These are phyloP conservation scores for Tuber umbilicatum DNA, from an alignment of 495 filamentous ascomycete species.

Conservation along the genomic window DNA sequence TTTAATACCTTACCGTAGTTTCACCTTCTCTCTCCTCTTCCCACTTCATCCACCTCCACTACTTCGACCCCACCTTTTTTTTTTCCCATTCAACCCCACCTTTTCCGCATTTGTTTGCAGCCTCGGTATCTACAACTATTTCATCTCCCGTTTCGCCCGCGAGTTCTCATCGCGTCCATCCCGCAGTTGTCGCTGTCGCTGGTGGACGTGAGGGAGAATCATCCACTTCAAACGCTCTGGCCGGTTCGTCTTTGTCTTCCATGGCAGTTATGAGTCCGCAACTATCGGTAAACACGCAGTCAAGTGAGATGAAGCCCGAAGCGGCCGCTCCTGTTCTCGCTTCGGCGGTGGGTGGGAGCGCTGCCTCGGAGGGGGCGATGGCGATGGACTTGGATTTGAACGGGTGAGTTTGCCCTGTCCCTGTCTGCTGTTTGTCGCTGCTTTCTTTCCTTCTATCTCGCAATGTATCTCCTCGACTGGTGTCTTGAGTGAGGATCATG, in stretches of 20 bases:
- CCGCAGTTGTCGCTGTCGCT: conserved; percentile 28
- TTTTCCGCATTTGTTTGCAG: conserved; percentile 14
- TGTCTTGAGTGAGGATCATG: conserved; percentile 26
- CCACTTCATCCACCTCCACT: conserved; percentile 5
- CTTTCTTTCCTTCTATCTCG: conserved; percentile 39
- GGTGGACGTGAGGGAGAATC: conserved; percentile 38
- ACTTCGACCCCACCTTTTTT: conserved; percentile 10
- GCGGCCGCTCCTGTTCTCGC: conserved; percentile 33
- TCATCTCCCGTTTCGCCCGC: conserved; percentile 6
- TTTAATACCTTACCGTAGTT: conserved; percentile 2
- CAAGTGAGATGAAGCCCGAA: conserved; percentile 39
- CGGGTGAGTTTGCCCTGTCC: conserved; percentile 44
- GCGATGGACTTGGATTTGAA: conserved; percentile 43
- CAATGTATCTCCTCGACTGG: conserved; percentile 33
- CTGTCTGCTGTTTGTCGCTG: conserved; percentile 43
- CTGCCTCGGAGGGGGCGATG: conserved; percentile 41
- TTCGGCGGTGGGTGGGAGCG: conserved; percentile 37
- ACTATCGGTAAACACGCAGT: conserved; percentile 36
- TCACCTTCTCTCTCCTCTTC: conserved; percentile 13
- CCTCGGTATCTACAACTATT: conserved; percentile 10
- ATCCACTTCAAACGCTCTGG: conserved; percentile 20
- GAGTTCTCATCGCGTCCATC: conserved; percentile 28
- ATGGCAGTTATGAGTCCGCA: conserved; percentile 44
- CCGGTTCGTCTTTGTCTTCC: conserved; percentile 35
- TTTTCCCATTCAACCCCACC: conserved; percentile 14